Percentiles rank a stretch among this genome's conserved stretches.
phyloP scores from a whole-genome alignment of 306 rosid species.

The Rosa lucieae region DNA sequence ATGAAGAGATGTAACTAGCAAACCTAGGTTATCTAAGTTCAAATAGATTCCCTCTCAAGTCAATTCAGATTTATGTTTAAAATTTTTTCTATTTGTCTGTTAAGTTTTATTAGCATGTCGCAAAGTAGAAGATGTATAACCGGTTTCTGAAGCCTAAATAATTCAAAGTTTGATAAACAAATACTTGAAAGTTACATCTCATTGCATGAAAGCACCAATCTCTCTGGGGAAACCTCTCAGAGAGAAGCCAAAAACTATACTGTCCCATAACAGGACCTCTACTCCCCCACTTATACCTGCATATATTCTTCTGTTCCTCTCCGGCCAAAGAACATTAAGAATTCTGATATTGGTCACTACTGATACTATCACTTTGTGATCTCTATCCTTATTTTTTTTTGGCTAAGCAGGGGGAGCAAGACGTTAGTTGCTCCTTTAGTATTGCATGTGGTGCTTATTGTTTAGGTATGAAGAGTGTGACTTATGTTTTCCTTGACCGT shows the following conservation, averaged over 20 bases:
- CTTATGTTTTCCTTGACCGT: not conserved
- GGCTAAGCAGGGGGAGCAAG: not conserved
- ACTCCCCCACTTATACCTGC: not conserved
- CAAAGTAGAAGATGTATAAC: not conserved
- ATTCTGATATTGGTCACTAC: not conserved
- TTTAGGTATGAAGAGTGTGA: not conserved
- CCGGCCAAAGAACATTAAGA: not conserved
- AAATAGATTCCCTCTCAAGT: not conserved
- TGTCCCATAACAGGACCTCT: not conserved
- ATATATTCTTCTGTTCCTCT: not conserved
- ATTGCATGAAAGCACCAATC: not conserved
- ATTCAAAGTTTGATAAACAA: not conserved
- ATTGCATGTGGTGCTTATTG: not conserved
- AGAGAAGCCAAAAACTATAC: not conserved
- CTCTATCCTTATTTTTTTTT: not conserved
- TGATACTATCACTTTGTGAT: not conserved
- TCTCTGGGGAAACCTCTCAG: not conserved
- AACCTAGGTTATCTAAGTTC: not conserved
- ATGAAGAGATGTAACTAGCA: not conserved
- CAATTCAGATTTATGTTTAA: not conserved
- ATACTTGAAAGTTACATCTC: not conserved
- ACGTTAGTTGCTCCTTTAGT: not conserved
- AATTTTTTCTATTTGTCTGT: not conserved
- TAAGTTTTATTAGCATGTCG: not conserved
- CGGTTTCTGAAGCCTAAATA: not conserved